Evolutionary conservation across 257 asterid genomes (phyloP).

Genomic region (Avicennia marina): DNA sequence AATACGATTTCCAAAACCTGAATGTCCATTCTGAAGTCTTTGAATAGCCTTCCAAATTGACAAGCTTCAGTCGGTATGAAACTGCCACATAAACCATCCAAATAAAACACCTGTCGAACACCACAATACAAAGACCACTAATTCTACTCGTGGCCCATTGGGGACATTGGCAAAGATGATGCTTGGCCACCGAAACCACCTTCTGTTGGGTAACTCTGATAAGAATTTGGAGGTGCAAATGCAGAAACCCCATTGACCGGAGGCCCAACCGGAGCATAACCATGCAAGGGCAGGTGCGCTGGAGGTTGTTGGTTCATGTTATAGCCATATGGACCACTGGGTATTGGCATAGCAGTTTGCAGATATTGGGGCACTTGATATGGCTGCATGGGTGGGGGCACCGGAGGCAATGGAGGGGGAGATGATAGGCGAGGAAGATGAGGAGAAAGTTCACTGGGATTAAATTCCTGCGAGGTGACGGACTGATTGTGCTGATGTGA

Average conservation of each 20-base stretch:
- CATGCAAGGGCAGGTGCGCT: slow-evolving; percentile 18
- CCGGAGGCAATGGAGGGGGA: slow-evolving; percentile 56
- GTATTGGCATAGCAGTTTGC: slow-evolving; percentile 44
- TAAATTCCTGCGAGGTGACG: slow-evolving; percentile 27
- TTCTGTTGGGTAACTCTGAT: slow-evolving; percentile 42
- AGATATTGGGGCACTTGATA: slow-evolving; percentile 55
- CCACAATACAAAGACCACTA: no score
- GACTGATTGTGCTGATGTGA: slow-evolving; percentile 30
- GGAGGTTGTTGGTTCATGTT: slow-evolving; percentile 42
- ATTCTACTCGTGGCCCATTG: slow-evolving; percentile 51
- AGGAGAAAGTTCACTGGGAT: slow-evolving; percentile 44
- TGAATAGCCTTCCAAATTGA: no score
- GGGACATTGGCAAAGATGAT: slow-evolving; percentile 64
- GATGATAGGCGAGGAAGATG: slow-evolving; percentile 80
- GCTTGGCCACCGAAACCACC: slow-evolving; percentile 52
- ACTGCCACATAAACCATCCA: no score
- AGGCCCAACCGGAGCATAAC: slow-evolving; percentile 33
- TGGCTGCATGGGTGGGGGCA: slow-evolving; percentile 70
- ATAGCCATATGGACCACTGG: slow-evolving; percentile 41
- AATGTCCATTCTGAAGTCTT: no score
- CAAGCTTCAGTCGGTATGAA: no score
- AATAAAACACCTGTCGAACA: slow-evolving; percentile 5
- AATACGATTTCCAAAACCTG: no score
- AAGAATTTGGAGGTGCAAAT: slow-evolving; percentile 22
- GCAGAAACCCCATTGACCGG: slow-evolving; percentile 31